These are phyloP conservation scores for Suillus luteus DNA, from an alignment of 768 basidiomycete species.

Conservation along the genomic window DNA sequence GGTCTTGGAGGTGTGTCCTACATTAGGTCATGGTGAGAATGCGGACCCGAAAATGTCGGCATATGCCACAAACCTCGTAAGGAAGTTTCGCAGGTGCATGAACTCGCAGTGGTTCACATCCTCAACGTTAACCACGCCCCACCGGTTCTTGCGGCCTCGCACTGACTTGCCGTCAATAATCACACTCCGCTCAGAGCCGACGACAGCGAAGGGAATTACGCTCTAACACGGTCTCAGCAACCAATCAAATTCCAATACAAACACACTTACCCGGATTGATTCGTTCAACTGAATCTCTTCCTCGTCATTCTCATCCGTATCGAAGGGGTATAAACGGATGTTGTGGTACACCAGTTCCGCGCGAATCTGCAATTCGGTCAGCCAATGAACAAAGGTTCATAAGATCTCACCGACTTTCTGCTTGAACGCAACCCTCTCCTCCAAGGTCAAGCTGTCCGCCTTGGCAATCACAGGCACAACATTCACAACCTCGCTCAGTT, in stretches of 20 bases:
- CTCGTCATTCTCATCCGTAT: slow-evolving; percentile 92
- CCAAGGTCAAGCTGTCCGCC: slow-evolving; percentile 89
- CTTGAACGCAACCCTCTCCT: slow-evolving; percentile 94
- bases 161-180: slow-evolving; percentile 96
- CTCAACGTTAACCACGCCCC: slow-evolving; percentile 98
- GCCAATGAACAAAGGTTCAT: not conserved
- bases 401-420: slow-evolving; percentile 57
- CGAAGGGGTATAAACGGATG: slow-evolving; percentile 95
- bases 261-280: slow-evolving; percentile 72
- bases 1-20: slow-evolving; percentile 95
- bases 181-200: slow-evolving; percentile 95
- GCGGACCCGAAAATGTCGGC: not conserved
- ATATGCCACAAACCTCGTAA: slow-evolving; percentile 64
- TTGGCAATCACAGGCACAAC: slow-evolving; percentile 99
- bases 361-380: slow-evolving; percentile 66
- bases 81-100: slow-evolving; percentile 94
- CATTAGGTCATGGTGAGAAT: not conserved
- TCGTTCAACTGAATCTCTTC: slow-evolving; percentile 92
- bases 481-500: slow-evolving; percentile 97
- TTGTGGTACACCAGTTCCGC: slow-evolving; percentile 89
- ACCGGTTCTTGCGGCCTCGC: slow-evolving; percentile 94
- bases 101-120: slow-evolving; percentile 98
- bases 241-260: not conserved
- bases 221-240: slow-evolving; percentile 46
- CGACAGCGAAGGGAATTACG: slow-evolving; percentile 95